Evolutionary conservation across 169 alveolate genomes (phyloP).

Genomic region (Eimeria praecox): DNA sequence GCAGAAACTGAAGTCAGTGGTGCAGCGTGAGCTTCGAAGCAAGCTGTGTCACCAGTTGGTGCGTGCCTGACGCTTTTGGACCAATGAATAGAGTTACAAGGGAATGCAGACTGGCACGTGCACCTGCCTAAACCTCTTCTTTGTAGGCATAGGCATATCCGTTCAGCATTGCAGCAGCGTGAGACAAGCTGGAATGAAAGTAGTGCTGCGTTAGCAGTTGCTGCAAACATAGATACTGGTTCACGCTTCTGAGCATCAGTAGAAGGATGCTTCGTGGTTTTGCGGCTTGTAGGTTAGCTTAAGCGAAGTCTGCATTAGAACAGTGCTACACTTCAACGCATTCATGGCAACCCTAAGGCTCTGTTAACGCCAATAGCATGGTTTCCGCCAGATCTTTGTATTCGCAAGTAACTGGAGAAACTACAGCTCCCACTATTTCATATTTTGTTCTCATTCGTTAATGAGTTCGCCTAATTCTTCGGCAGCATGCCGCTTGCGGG

Average conservation of each 20-base stretch:
- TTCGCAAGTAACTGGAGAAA: background rate
- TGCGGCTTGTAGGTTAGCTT: background rate
- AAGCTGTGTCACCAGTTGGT: background rate
- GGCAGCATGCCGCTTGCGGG: background rate
- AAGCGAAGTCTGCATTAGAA: background rate
- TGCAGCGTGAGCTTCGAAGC: background rate
- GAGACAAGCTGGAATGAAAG: background rate
- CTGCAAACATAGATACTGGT: background rate
- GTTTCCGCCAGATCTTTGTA: background rate
- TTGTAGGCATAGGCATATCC: background rate
- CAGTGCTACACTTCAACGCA: background rate
- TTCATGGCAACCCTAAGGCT: background rate
- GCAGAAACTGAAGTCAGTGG: background rate
- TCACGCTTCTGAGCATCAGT: background rate
- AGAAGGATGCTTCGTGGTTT: background rate
- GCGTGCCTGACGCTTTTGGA: background rate
- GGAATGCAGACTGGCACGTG: background rate
- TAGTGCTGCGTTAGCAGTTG: background rate
- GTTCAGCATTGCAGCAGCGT: background rate
- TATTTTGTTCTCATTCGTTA: background rate
- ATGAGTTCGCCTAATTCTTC: background rate
- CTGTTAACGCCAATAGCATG: background rate
- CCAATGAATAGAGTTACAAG: background rate
- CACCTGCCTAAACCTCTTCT: background rate
- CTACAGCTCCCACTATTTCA: background rate